Base-by-base conservation (phyloP, 257 asterid species). In the Cordia subcordata region DNA sequence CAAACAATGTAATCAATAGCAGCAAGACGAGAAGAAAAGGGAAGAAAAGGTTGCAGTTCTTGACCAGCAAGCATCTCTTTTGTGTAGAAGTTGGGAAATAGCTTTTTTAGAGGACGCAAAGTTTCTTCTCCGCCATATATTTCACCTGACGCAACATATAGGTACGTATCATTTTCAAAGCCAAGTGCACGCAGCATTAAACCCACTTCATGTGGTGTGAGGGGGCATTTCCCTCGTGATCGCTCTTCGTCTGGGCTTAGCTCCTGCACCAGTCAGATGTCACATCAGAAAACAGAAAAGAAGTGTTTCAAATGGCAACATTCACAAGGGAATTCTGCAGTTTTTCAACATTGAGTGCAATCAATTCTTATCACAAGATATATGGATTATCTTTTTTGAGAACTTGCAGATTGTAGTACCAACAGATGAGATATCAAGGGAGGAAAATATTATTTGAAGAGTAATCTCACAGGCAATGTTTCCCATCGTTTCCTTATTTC, bases 401-500 rank as follows among this genome's bases (percentile, higher is more conserved):
- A 27, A 27, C 4, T n/a, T 47, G 53, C 53, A 47, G 15, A 47
- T 14, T 16, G 53, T 27, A 6, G 35, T 27, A 27, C 35, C 35
- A 42, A 42, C 14, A 42, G 10, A 13, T 42, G 10, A 9, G 12
- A 42, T 42, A 42, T 42, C 3, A 42, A 42, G 1, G 15, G 1
- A 42, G n/a, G n/a, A 42, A 10, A 42, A 42, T 1, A 17, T 14
- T 13, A 49, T 14, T 49, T 49, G 21, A 49, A 49, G 9, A 15
- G 21, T 1, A 64, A 66, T 69, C 82, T 75, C 75, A 81, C 91
- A 64, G 87, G 87, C 68, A 81, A 68, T 6, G 91, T 81, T 18
- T 81, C 83, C 91, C 91, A 83, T 37, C 91, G 85, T 75, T 81
- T 81, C 71, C 93, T 77, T 72, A 84, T 81, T 78, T 84, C 78